A percentile compares a stretch with the other conserved stretches of the same genome.
phyloP scores from a whole-genome alignment of 192 early-diverging fungal species.

The Dissophora globulifera region DNA sequence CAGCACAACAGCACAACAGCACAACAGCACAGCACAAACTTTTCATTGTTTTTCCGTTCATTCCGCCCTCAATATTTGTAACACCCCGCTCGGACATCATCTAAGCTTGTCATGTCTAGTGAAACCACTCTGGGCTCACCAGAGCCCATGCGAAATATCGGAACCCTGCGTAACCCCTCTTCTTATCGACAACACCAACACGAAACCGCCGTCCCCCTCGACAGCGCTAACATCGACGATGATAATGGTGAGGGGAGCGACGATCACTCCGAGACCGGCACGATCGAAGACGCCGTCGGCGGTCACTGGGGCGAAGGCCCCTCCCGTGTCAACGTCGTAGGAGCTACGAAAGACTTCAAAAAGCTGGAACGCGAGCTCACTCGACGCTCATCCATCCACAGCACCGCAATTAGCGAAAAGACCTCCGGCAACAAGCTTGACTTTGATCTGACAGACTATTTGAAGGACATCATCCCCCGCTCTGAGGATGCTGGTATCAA shows the following conservation, averaged over 20 bases:
- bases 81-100: neutral
- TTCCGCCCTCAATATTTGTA: neutral
- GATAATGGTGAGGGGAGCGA: conserved; percentile 19
- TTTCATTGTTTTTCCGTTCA: neutral
- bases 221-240: conserved; percentile 7
- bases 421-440: conserved; percentile 29
- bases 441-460: conserved; percentile 59
- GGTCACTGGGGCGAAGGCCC: conserved; percentile 52
- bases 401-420: conserved; percentile 44
- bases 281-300: conserved; percentile 40
- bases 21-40: conserved; percentile 7
- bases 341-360: conserved; percentile 48
- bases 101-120: conserved; percentile 17
- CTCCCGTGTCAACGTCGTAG: conserved; percentile 34
- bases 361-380: conserved; percentile 46
- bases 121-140: conserved; percentile 14
- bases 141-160: conserved; percentile 6
- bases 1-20: neutral
- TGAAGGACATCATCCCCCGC: conserved; percentile 51
- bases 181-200: conserved; percentile 7
- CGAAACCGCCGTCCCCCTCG: conserved; percentile 21
- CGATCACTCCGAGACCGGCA: conserved; percentile 25
- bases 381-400: conserved; percentile 24
- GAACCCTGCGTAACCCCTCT: conserved; percentile 25
- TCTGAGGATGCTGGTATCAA: conserved; percentile 57